Percentiles rank a stretch among this genome's conserved stretches.
Evolutionary conservation across 2,329 filamentous ascomycete genomes (phyloP).

Genomic region (Fusarium sp.): DNA sequence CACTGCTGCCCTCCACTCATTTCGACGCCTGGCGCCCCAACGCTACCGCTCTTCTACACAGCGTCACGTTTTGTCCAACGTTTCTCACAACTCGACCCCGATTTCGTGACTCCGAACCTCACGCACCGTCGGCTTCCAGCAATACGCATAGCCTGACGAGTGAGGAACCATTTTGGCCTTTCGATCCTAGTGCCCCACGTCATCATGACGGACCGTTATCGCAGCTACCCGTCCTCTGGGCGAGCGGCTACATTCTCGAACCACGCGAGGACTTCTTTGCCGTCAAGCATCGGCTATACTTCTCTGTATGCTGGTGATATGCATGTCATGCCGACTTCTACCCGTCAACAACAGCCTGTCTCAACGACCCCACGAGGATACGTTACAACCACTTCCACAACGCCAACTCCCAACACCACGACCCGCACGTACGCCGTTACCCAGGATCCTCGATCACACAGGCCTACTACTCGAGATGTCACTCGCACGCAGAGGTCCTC

Average conservation of each 20-base stretch:
- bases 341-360: slow-evolving; percentile 46
- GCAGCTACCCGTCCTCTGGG: slow-evolving; percentile 54
- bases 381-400: slow-evolving; percentile 49
- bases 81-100: slow-evolving; percentile 27
- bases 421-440: slow-evolving; percentile 68
- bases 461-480: slow-evolving; percentile 60
- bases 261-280: slow-evolving; percentile 66
- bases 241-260: slow-evolving; percentile 60
- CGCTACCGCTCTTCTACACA: slow-evolving; percentile 31
- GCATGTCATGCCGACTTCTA: slow-evolving; percentile 61
- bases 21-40: slow-evolving; percentile 24
- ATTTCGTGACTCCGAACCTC: slow-evolving; percentile 9
- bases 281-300: slow-evolving; percentile 62
- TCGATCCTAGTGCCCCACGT: slow-evolving; percentile 28
- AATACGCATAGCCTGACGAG: slow-evolving; percentile 22
- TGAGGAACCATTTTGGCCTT: slow-evolving; percentile 10
- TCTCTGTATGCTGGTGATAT: slow-evolving; percentile 65
- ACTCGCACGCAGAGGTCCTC: slow-evolving; percentile 61
- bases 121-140: slow-evolving; percentile 13
- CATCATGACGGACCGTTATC: slow-evolving; percentile 63
- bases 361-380: slow-evolving; percentile 51
- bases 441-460: slow-evolving; percentile 63
- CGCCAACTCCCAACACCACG: slow-evolving; percentile 55
- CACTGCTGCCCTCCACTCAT: slow-evolving; percentile 25
- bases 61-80: slow-evolving; percentile 33